These are phyloP conservation scores for Cercis canadensis DNA, from an alignment of 306 rosid genomes.

Conservation along the genomic window DNA sequence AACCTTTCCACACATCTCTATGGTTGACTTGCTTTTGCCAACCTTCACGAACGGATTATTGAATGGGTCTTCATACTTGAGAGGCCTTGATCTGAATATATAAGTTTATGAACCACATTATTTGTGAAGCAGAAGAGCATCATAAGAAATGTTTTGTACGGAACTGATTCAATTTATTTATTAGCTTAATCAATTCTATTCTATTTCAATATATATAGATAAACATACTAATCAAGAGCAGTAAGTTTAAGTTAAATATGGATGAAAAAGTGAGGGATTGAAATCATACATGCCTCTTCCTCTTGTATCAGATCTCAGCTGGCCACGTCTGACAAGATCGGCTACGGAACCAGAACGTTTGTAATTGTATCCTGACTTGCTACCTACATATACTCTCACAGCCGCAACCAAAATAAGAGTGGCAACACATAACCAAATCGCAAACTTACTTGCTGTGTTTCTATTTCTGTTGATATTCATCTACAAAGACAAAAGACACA, in stretches of 20 bases:
- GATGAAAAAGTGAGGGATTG: conserved; percentile 33
- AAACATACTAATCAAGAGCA: too few relatives aligned
- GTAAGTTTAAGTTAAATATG: too few relatives aligned
- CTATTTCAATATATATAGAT: too few relatives aligned
- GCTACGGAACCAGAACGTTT: conserved; percentile 87
- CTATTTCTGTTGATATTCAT: conserved; percentile 17
- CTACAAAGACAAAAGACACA: conserved; percentile 47
- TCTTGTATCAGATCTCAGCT: conserved; percentile 94
- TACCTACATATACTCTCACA: conserved; percentile 45
- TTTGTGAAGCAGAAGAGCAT: neutral
- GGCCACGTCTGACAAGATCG: conserved; percentile 94
- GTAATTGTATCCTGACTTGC: conserved; percentile 51
- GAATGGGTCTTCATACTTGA: conserved; percentile 92
- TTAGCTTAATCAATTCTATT: too few relatives aligned
- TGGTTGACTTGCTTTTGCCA: conserved; percentile 72
- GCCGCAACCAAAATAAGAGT: conserved; percentile 51
- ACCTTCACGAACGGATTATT: conserved; percentile 89
- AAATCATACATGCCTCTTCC: conserved; percentile 99
- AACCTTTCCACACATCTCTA: conserved; percentile 93
- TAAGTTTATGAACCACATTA: neutral
- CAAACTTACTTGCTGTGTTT: conserved; percentile 50
- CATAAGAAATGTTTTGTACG: neutral
- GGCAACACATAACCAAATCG: conserved; percentile 64
- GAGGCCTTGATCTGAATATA: conserved; percentile 74
- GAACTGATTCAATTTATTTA: neutral